Evolutionary conservation across 1,284 basidiomycete species (phyloP).

Genomic region (Taiwanofungus camphoratus): DNA sequence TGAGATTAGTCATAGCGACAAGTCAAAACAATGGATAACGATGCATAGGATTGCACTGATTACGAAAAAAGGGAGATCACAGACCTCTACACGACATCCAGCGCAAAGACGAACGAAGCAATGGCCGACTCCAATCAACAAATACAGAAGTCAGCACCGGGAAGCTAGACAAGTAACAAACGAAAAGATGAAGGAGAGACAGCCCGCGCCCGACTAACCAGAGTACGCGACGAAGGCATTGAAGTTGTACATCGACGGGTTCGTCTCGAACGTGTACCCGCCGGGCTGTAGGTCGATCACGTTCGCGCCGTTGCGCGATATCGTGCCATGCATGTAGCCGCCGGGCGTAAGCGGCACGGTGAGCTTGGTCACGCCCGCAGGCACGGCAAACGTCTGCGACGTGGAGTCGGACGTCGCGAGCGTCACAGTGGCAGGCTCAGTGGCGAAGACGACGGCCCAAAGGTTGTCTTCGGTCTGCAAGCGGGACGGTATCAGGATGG

Average conservation of each 20-base stretch:
- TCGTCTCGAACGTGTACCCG: slow-evolving; percentile 47
- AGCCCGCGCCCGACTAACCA: slow-evolving; percentile 7
- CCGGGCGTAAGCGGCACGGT: slow-evolving; percentile 53
- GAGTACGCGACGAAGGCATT: slow-evolving; percentile 55
- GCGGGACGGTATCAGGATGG: not conserved
- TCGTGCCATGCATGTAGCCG: slow-evolving; percentile 52
- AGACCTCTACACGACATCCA: no score
- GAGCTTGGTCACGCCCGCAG: slow-evolving; percentile 62
- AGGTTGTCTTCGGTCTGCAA: slow-evolving; percentile 46
- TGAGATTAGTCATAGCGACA: no score
- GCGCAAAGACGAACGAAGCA: no score
- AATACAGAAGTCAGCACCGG: no score
- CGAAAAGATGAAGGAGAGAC: not conserved
- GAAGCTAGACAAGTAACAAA: no score
- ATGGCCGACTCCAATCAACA: no score
- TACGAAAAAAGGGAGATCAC: no score
- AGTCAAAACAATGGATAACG: no score
- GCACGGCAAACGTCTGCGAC: slow-evolving; percentile 44
- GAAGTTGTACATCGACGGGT: slow-evolving; percentile 55
- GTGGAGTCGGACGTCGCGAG: slow-evolving; percentile 43
- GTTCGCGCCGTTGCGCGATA: slow-evolving; percentile 48
- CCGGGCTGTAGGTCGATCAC: slow-evolving; percentile 45
- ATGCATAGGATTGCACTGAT: no score
- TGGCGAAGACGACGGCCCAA: slow-evolving; percentile 66
- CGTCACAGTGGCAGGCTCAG: slow-evolving; percentile 44